phyloP scores from a whole-genome alignment of 1,139 yeast species.

The Geotrichum phurueaensis region DNA sequence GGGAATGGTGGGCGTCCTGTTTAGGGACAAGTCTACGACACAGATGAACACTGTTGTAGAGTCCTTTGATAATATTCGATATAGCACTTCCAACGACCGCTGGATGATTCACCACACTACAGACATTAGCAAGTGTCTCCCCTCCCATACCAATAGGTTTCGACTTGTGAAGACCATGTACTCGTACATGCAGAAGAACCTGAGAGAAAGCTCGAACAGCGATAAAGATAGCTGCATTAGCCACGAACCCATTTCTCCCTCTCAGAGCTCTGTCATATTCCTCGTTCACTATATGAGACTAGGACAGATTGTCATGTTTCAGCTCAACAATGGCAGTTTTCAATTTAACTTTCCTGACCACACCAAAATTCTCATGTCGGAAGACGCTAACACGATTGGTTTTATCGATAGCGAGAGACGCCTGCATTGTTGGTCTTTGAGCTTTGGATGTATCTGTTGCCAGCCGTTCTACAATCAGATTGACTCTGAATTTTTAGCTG shows the following conservation, averaged over 20 bases:
- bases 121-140: constrained; percentile 7
- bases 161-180: constrained; percentile 31
- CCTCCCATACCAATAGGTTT: constrained; percentile 27
- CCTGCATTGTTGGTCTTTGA: constrained; percentile 50
- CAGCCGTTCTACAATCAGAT: constrained; percentile 8
- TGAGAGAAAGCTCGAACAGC: constrained; percentile 22
- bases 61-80: constrained; percentile 12
- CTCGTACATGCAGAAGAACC: constrained; percentile 35
- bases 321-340: constrained; percentile 83
- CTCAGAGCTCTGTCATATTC: constrained; percentile 9
- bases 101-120: constrained; percentile 11
- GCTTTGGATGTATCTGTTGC: constrained; percentile 11
- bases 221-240: constrained; percentile 3
- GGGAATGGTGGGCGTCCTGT: constrained; percentile 82
- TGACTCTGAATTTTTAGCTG: constrained; percentile 2
- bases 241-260: constrained; percentile 19
- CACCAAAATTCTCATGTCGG: constrained; percentile 75
- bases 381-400: constrained; percentile 68
- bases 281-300: constrained; percentile 13
- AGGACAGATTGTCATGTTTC: constrained; percentile 59
- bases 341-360: constrained; percentile 96
- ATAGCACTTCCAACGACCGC: constrained; percentile 6
- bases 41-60: constrained; percentile 20
- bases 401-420: constrained; percentile 75
- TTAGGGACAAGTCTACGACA: constrained; percentile 23